A percentile compares a stretch with the other conserved stretches of the same genome.
Evolutionary conservation across 208 protist species (phyloP).

Genomic region (Acanthamoeba rhysodes): DNA sequence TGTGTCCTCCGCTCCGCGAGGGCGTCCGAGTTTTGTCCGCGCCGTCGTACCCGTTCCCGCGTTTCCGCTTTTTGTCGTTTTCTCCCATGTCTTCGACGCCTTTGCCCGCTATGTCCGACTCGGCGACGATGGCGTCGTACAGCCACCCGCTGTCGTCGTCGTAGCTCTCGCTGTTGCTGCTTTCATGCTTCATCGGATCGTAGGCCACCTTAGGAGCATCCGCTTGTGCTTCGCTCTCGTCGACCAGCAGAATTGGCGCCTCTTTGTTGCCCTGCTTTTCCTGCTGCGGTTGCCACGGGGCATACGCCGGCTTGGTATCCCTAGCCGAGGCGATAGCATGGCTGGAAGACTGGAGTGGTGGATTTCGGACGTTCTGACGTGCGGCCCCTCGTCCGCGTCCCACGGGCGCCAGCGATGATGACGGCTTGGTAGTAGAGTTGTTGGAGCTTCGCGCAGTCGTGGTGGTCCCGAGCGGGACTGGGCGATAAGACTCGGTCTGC

Average conservation of each 20-base stretch:
- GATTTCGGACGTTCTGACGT: too few species aligned
- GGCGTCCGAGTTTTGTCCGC: background rate
- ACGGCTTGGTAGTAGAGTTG: background rate
- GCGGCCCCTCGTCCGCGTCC: background rate
- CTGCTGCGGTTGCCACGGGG: background rate
- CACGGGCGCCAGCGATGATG: background rate
- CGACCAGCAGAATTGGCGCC: background rate
- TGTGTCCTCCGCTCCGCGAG: too few species aligned
- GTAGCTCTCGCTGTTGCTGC: constrained; percentile 44
- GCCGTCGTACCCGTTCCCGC: background rate
- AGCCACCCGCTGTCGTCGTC: constrained; percentile 40
- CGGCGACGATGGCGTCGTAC: constrained; percentile 9
- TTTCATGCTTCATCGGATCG: background rate
- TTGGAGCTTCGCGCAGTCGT: too few species aligned
- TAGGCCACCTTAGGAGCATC: background rate
- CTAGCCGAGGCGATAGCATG: too few species aligned
- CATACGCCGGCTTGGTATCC: too few species aligned
- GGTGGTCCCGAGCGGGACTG: background rate
- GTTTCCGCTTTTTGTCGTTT: background rate
- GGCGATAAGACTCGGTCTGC: background rate
- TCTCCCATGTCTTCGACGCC: background rate
- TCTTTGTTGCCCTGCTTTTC: background rate
- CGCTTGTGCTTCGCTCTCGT: background rate
- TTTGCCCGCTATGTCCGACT: background rate
- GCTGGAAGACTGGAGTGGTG: too few species aligned